A percentile compares a stretch with the other conserved stretches of the same genome.
Evolutionary conservation across 1,284 basidiomycete genomes (phyloP).

Genomic region (Sutorius eximius): DNA sequence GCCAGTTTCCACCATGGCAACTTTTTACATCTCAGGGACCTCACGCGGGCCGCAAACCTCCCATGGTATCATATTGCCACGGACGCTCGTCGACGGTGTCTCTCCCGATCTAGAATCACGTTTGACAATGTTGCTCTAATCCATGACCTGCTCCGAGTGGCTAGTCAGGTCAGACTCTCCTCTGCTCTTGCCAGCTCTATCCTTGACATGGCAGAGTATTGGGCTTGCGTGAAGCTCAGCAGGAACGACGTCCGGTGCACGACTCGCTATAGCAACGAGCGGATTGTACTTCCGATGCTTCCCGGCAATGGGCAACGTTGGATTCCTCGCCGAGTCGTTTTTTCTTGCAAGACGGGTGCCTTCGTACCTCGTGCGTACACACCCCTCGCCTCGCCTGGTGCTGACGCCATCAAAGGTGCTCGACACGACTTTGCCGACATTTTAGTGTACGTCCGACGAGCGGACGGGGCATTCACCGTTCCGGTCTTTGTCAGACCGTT

Average conservation of each 20-base stretch:
- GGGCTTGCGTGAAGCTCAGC: background rate
- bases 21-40: background rate
- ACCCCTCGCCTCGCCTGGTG: background rate
- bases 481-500: fast-evolving
- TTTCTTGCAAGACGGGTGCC: background rate
- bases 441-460: background rate
- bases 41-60: background rate
- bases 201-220: background rate
- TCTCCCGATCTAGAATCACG: background rate
- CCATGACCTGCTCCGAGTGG: background rate
- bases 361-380: background rate
- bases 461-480: background rate
- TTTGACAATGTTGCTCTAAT: background rate
- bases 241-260: background rate
- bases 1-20: background rate
- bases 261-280: background rate
- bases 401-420: background rate
- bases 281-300: too few relatives aligned
- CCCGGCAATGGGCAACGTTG: background rate
- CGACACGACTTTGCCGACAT: fast-evolving
- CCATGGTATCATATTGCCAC: background rate
- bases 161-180: background rate
- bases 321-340: background rate
- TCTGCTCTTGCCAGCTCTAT: background rate
- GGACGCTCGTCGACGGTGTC: background rate